phyloP scores from a whole-genome alignment of 2,329 filamentous ascomycete species.

The Claviceps pazoutovae region DNA sequence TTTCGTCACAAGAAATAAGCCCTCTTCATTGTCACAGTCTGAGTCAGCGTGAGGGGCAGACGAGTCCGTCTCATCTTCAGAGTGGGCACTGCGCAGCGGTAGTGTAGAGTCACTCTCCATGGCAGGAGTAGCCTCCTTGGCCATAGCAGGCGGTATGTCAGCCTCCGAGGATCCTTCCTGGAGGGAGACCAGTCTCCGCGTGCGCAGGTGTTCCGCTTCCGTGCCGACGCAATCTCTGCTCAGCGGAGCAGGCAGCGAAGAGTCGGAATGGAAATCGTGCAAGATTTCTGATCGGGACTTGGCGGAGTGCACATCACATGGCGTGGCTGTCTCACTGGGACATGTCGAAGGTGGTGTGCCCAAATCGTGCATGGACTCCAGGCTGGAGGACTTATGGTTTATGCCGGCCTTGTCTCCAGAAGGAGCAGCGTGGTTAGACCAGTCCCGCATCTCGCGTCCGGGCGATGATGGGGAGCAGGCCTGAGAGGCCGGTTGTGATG shows the following conservation, averaged over 20 bases:
- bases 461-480: conserved; percentile 35
- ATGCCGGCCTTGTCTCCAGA: conserved; percentile 26
- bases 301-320: conserved; percentile 27
- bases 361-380: conserved; percentile 33
- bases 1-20: conserved; percentile 39
- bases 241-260: conserved; percentile 47
- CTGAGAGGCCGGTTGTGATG: conserved; percentile 9
- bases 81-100: conserved; percentile 12
- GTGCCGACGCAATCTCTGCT: conserved; percentile 49
- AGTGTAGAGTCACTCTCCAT: conserved; percentile 19
- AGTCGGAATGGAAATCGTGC: conserved; percentile 45
- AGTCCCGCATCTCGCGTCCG: conserved; percentile 19
- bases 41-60: conserved; percentile 18
- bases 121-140: conserved; percentile 27
- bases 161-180: conserved; percentile 35
- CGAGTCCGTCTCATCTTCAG: conserved; percentile 1
- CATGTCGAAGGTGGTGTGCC: conserved; percentile 41
- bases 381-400: conserved; percentile 32
- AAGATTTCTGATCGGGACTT: conserved; percentile 33
- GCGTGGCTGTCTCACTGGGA: conserved; percentile 38
- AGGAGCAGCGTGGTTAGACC: conserved; percentile 16
- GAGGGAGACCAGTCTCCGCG: conserved; percentile 32
- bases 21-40: conserved; percentile 40
- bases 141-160: conserved; percentile 37
- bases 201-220: conserved; percentile 38